Evolutionary conservation across 2,329 filamentous ascomycete genomes (phyloP), one percentile per base, ranked within the genome.

Genomic region (Pseudogymnoascus sp.): DNA sequence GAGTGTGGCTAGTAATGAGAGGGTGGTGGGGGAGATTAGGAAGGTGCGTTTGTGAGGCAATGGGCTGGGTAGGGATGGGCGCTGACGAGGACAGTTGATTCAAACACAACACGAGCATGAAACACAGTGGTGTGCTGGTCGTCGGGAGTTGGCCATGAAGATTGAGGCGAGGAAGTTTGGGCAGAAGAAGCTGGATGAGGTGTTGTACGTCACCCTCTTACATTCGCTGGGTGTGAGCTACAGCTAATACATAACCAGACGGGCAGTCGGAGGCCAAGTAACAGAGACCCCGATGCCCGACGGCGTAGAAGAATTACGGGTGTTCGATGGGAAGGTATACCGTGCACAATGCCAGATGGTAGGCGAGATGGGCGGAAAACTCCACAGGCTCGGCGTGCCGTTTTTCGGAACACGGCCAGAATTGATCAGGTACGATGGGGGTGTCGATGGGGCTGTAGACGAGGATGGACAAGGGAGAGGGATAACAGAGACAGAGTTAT

Each of bases 241-340:
- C 9, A 23, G 13, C 36, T 15, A 63, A 28, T 65, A 81, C 78
- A 67, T 19, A 10, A 10, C 38, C 9, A 44, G 40, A 5, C 76
- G 74, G 60, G 78, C 78, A 10, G 76, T 81, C 23, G 79, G 79
- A 19, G 78, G 78, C 11, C 74, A 73, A 8, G 71, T 77, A 19
- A 64, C 71, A 31, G 70, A 70, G 8, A 71, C 62, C 13, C 64
- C 68, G 3, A 69, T 66, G 33, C 66, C 69, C 0, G 68, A 81
- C 66, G 78, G 85, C 57, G 72, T 79, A 35, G 76, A 78, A 59
- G 86, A 89, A 71, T 74, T 89, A 7, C 71, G 76, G 31, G 76
- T 77, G 19, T 88, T 85, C 70, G 85, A 88, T 67, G 74, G 75
- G 62, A 89, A 89, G 70, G 83, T 89, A 15, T 83, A 87, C 68